Evolutionary conservation across 2,329 filamentous ascomycete genomes (phyloP), one percentile per base, ranked within the genome.

Genomic region (Fusarium sp.): DNA sequence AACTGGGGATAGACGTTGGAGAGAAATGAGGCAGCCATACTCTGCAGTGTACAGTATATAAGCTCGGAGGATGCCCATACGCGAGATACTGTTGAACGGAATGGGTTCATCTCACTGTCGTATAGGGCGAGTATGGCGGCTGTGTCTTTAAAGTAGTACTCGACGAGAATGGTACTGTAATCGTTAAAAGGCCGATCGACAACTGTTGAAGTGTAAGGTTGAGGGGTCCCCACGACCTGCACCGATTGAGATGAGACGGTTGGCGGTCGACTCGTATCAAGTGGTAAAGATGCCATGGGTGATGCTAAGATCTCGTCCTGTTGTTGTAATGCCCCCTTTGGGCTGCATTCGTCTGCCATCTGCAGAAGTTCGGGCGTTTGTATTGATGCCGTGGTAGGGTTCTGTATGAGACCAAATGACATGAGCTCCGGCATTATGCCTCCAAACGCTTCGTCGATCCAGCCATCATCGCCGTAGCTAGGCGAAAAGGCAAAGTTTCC

Each of bases 281-380:
- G 2, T 1, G 20, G 20, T 28, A 38, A 18, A 7, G 34, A 7
- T 13, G 0, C 5, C 2, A 17, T 7, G 0, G 24, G 34, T 13
- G 24, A 13, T 15, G 18, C 7, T 13, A 10, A n/a, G 2, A 9
- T 22, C 0, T n/a, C 51, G 0, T 2, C 1, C 9, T 54, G 9
- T 2, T 39, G 24, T 2, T 22, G 13, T 5, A 1, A 2, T 9
- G 24, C 0, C 0, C 7, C 14, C 0, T 1, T 4, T 28, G 51
- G 34, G 11, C 20, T 28, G 5, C n/a, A 39, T 1, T 17, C 20
- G 0, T 28, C 51, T 5, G 10, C 14, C 34, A 39, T 55, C 2
- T 26, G 51, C 10, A 55, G 10, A 3, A 55, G 20, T 1, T 17
- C 34, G 9, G 51, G 24, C 5, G 51, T 39, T 13, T 13, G 18